These are phyloP conservation scores for Nemania sp. DNA, from an alignment of 2,329 filamentous ascomycete genomes.

Conservation along the genomic window DNA sequence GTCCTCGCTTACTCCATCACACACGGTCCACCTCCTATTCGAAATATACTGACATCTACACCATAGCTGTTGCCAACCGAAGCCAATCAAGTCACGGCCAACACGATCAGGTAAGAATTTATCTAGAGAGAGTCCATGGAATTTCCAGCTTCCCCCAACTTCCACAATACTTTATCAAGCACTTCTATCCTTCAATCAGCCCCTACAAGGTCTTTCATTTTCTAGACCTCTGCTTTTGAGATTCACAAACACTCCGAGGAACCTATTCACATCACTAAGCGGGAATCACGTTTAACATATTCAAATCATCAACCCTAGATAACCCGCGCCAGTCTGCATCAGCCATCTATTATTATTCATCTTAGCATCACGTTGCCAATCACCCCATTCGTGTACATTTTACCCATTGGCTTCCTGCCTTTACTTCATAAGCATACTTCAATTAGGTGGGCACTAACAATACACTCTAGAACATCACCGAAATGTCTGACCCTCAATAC, in stretches of 20 bases:
- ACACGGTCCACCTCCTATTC: too few species aligned
- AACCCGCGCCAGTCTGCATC: background rate
- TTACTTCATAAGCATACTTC: background rate
- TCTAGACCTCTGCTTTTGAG: background rate
- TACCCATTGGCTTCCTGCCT: background rate
- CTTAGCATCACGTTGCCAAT: background rate
- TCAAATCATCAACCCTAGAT: background rate
- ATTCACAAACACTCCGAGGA: background rate
- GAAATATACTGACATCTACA: too few species aligned
- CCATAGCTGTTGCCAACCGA: too few species aligned
- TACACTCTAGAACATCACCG: background rate
- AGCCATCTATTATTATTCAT: background rate
- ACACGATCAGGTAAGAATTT: too few species aligned
- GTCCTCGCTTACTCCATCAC: too few species aligned
- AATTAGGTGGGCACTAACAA: background rate
- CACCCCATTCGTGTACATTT: background rate
- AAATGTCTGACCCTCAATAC: conserved; percentile 27
- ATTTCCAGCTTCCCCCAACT: too few species aligned
- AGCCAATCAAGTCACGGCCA: too few species aligned
- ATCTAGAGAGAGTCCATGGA: too few species aligned
- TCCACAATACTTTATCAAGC: too few species aligned
- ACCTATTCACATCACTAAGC: background rate
- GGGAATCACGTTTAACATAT: background rate
- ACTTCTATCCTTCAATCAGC: background rate
- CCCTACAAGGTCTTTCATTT: background rate